Conservation (phyloP, 1,139 yeast species). For the Debaryomycetaceae sp. region DNA sequence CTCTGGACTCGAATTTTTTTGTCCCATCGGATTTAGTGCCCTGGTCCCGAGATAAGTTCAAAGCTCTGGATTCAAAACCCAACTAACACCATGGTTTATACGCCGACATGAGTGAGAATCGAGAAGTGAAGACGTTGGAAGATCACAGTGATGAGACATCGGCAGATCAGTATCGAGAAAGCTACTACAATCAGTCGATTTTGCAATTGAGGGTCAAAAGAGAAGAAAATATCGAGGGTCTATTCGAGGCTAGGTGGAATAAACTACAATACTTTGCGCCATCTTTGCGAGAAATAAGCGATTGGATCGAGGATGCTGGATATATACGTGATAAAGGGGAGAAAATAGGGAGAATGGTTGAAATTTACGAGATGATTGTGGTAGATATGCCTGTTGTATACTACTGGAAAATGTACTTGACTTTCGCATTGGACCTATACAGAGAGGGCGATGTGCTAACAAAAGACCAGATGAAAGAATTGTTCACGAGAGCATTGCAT, state of each 20-base stretch:
- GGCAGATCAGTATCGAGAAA: background rate
- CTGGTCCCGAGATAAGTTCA: background rate
- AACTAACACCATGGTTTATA: background rate
- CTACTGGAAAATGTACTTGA: conserved; percentile 19
- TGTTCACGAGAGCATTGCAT: conserved; percentile 20
- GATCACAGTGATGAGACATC: background rate
- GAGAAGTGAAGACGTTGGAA: background rate
- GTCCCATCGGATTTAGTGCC: background rate
- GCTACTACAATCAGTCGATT: too few relatives aligned
- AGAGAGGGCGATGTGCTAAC: conserved; percentile 4
- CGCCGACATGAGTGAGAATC: background rate
- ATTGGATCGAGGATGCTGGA: conserved; percentile 25
- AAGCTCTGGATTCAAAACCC: background rate
- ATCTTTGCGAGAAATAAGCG: conserved; percentile 19
- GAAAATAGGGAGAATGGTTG: conserved; percentile 10
- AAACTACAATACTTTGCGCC: conserved; percentile 21
- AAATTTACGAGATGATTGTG: conserved; percentile 17
- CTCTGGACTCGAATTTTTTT: background rate
- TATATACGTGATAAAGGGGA: conserved; percentile 11
- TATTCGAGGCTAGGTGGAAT: conserved; percentile 16
- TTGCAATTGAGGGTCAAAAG: conserved; percentile 9
- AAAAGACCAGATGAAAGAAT: conserved; percentile 13
- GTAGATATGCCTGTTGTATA: conserved; percentile 17
- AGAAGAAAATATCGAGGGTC: conserved; percentile 4
- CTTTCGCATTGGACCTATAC: conserved; percentile 8